These are phyloP conservation scores for Mimosa bimucronata DNA, from an alignment of 306 rosid genomes.

Conservation along the genomic window DNA sequence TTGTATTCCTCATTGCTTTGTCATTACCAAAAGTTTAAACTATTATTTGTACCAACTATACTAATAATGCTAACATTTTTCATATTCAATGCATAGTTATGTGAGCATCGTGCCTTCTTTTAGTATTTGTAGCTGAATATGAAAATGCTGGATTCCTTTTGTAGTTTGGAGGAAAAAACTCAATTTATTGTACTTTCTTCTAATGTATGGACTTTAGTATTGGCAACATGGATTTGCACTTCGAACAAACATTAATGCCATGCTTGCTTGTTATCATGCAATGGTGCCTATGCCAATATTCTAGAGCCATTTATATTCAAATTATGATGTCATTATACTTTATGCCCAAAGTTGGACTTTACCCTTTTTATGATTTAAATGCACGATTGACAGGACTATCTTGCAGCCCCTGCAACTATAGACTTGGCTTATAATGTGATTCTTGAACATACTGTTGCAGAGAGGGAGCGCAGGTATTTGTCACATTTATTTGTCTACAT, in stretches of 20 bases:
- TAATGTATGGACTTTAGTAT: conserved; percentile 4
- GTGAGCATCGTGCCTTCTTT: too few relatives aligned
- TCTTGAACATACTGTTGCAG: conserved; percentile 96
- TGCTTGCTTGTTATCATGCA: conserved; percentile 6
- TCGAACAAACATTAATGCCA: conserved; percentile 12
- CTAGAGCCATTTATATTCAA: conserved; percentile 34
- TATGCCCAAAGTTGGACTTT: conserved; percentile 18
- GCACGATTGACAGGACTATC: conserved; percentile 78
- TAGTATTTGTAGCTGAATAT: too few relatives aligned
- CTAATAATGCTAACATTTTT: too few relatives aligned
- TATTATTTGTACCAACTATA: too few relatives aligned
- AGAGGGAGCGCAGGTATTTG: conserved; percentile 98
- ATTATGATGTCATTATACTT: conserved; percentile 19
- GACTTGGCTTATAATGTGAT: conserved; percentile 92
- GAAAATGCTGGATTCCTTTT: too few relatives aligned
- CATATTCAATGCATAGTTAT: too few relatives aligned
- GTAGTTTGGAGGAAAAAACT: neutral
- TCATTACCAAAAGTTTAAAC: too few relatives aligned
- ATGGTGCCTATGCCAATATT: neutral
- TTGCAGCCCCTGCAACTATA: conserved; percentile 78
- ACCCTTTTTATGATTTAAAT: conserved; percentile 41
- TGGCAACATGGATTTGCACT: conserved; percentile 13
- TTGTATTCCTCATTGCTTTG: too few relatives aligned
- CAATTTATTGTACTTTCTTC: conserved; percentile 5
- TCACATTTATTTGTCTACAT: conserved; percentile 33